A percentile compares a stretch with the other conserved stretches of the same genome.
Conservation (phyloP, 164 flowering plant species). For the Chimonanthus salicifolius region DNA sequence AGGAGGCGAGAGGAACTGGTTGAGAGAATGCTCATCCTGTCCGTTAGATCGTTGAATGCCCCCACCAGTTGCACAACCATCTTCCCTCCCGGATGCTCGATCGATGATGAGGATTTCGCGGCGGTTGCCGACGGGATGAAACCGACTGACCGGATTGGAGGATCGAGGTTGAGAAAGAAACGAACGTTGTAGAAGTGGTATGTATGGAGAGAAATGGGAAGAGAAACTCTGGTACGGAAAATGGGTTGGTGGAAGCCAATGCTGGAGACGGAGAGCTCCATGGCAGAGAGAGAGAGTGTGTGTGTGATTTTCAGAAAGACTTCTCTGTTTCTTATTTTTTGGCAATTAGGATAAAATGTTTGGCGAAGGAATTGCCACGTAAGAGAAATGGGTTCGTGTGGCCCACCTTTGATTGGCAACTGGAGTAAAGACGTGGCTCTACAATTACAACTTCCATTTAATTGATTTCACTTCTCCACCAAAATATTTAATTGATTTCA, state of each 20-base stretch:
- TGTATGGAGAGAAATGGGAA: background rate
- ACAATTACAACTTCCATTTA: too few species aligned
- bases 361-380: conserved; percentile 4
- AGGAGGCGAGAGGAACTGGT: conserved; percentile 60
- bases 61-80: conserved; percentile 89
- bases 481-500: too few species aligned
- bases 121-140: conserved; percentile 10
- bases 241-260: conserved; percentile 13
- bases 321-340: too few species aligned
- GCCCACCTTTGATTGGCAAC: too few species aligned
- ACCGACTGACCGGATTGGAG: conserved; percentile 2
- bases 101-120: conserved; percentile 6
- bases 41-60: conserved; percentile 77
- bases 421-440: too few species aligned
- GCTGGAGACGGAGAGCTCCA: conserved; percentile 21
- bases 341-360: background rate
- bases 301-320: background rate
- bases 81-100: conserved; percentile 69
- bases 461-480: too few species aligned
- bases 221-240: conserved; percentile 4
- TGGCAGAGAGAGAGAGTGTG: background rate
- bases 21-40: conserved; percentile 55
- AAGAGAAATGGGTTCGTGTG: background rate
- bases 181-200: background rate
- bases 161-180: background rate